These are phyloP conservation scores for Ganoderma meredithae DNA, from an alignment of 1,284 basidiomycete species.

Conservation along the genomic window DNA sequence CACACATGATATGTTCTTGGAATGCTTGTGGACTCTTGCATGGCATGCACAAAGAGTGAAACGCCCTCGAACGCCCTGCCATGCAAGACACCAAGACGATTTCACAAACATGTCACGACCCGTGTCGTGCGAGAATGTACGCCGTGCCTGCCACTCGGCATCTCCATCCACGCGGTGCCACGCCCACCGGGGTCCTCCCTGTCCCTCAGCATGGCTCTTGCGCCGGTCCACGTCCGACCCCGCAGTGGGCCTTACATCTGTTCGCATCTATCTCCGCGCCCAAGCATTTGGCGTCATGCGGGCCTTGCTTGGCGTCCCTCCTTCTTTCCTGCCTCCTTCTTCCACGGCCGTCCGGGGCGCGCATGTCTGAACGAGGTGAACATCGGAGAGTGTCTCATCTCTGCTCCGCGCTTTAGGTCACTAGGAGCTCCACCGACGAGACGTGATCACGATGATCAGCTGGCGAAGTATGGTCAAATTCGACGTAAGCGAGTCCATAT, in stretches of 20 bases:
- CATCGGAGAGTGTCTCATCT: neutral
- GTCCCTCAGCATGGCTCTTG: conserved; percentile 7
- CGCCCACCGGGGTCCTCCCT: conserved; percentile 19
- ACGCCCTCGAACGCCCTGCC: too few species aligned
- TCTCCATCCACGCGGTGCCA: conserved; percentile 28
- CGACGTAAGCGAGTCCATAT: conserved; percentile 11
- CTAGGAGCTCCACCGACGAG: neutral
- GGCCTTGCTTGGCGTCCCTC: neutral
- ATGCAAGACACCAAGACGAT: too few species aligned
- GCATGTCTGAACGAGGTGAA: neutral
- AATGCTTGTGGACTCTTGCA: too few species aligned
- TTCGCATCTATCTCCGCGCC: neutral
- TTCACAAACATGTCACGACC: too few species aligned
- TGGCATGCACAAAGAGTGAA: too few species aligned
- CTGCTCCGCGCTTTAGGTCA: neutral
- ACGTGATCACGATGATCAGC: neutral
- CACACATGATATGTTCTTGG: too few species aligned
- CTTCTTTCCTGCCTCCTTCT: neutral
- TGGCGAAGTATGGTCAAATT: neutral
- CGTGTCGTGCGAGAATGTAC: too few species aligned
- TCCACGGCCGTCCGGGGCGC: neutral
- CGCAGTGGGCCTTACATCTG: neutral
- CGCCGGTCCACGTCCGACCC: conserved; percentile 6
- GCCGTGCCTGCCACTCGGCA: conserved; percentile 17
- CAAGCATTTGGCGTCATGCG: neutral